Conservation (phyloP, 306 rosid genomes). For the Cicer bijugum region DNA sequence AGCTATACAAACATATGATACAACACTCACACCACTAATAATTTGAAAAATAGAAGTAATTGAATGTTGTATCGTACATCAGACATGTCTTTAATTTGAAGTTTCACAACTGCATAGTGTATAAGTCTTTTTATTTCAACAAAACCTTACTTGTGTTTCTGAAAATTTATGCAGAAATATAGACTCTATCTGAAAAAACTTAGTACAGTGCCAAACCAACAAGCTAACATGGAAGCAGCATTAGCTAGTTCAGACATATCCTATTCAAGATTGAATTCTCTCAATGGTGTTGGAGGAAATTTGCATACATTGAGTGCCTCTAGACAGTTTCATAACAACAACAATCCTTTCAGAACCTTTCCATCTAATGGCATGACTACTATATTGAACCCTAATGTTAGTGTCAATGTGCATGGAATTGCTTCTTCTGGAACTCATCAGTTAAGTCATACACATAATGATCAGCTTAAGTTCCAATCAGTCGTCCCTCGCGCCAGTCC, state of each 20-base stretch:
- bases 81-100: too few relatives aligned
- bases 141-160: conserved; percentile 34
- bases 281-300: conserved; percentile 55
- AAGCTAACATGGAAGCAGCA: conserved; percentile 75
- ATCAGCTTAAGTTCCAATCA: conserved; percentile 56
- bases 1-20: neutral
- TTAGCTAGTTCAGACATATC: conserved; percentile 69
- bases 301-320: conserved; percentile 57
- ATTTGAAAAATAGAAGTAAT: neutral
- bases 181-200: conserved; percentile 82
- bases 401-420: conserved; percentile 57
- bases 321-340: conserved; percentile 58
- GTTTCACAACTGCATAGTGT: too few relatives aligned
- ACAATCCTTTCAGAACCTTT: conserved; percentile 55
- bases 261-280: conserved; percentile 48
- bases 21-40: neutral
- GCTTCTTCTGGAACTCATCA: conserved; percentile 62
- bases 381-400: conserved; percentile 67
- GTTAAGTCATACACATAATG: conserved; percentile 53
- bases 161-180: conserved; percentile 67
- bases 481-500: conserved; percentile 48
- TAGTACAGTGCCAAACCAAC: conserved; percentile 68
- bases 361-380: conserved; percentile 60
- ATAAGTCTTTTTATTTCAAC: conserved; percentile 25
- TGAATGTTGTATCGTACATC: neutral